Conservation (phyloP, 148 eudicot genomes). For the Bassia scoparia region DNA sequence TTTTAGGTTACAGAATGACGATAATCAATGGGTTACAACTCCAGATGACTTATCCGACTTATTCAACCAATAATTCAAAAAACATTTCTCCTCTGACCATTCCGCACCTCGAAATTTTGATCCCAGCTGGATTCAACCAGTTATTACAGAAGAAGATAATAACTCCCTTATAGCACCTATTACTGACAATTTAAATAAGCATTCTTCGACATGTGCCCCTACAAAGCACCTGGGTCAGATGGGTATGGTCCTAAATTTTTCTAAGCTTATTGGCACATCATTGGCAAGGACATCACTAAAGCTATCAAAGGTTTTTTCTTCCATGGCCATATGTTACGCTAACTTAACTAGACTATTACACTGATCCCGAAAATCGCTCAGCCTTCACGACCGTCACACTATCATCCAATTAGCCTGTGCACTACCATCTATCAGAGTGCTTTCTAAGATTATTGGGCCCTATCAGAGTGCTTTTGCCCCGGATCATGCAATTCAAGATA, state of each 20-base stretch:
- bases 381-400: not conserved
- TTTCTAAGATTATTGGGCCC: not conserved
- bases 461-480: not conserved
- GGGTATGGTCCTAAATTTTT: not conserved
- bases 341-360: not conserved
- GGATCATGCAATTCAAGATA: not conserved
- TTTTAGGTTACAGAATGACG: not conserved
- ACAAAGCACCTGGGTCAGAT: not conserved
- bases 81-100: not conserved
- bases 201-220: not conserved
- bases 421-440: not conserved
- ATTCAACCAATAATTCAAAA: not conserved
- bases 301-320: not conserved
- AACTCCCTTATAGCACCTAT: not conserved
- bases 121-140: not conserved
- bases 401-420: not conserved
- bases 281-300: not conserved
- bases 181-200: not conserved
- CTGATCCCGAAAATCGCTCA: not conserved
- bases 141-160: not conserved
- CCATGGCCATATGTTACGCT: not conserved
- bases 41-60: not conserved
- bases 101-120: not conserved
- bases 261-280: not conserved
- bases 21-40: not conserved